Conservation (phyloP, 805 yeast species). For the Nakazawaea laoshanensis region DNA sequence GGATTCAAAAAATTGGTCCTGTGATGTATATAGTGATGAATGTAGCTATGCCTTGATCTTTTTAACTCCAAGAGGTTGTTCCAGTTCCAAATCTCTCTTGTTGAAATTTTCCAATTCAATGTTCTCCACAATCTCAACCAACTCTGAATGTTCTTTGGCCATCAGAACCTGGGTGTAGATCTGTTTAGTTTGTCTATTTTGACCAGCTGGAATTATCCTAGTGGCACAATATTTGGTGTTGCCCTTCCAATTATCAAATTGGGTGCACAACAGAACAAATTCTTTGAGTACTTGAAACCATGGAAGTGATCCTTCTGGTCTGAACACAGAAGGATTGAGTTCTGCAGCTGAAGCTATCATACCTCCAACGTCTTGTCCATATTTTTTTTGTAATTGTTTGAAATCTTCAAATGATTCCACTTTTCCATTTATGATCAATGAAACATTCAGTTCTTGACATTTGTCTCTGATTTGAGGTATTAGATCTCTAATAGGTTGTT, state of each 20-base stretch:
- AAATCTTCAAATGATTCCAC: slow-evolving; percentile 49
- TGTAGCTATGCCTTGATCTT: background rate
- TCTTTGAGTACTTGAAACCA: slow-evolving; percentile 53
- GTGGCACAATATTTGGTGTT: slow-evolving; percentile 78
- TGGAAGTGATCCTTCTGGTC: slow-evolving; percentile 28
- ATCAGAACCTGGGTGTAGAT: slow-evolving; percentile 49
- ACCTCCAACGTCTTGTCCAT: slow-evolving; percentile 64
- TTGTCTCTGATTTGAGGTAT: slow-evolving; percentile 51
- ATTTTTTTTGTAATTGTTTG: slow-evolving; percentile 36
- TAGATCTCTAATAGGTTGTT: slow-evolving; percentile 68
- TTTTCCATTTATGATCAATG: slow-evolving; percentile 80
- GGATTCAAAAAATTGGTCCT: slow-evolving; percentile 47
- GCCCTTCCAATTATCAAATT: slow-evolving; percentile 53
- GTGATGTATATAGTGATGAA: background rate
- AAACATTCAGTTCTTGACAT: slow-evolving; percentile 54
- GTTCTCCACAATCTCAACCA: slow-evolving; percentile 28
- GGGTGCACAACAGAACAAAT: slow-evolving; percentile 42
- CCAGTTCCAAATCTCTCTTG: slow-evolving; percentile 1
- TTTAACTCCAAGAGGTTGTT: background rate
- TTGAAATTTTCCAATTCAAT: slow-evolving; percentile 17
- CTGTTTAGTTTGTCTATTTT: slow-evolving; percentile 19
- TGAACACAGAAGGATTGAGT: slow-evolving; percentile 73
- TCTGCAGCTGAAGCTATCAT: slow-evolving; percentile 95
- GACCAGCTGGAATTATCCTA: slow-evolving; percentile 55
- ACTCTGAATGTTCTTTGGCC: slow-evolving; percentile 46